Base-by-base conservation (phyloP, 495 filamentous ascomycete species). In the Niebla homalea region DNA sequence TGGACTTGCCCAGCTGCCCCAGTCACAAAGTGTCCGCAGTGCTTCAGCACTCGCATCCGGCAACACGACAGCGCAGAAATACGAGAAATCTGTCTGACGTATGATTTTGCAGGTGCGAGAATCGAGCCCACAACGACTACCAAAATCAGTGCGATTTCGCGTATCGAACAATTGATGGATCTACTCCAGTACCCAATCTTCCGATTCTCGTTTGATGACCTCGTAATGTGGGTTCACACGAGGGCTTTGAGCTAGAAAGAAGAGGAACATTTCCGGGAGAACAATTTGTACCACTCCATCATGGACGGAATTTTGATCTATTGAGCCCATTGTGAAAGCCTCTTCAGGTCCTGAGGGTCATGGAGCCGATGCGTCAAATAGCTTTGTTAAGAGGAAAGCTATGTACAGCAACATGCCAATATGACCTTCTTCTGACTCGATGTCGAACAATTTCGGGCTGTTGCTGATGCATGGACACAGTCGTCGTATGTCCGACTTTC, bases 231-330 rank as follows among this genome's bases (percentile, higher is more conserved):
- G 51, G 43, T 65, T 67, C 10, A 64, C 20, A 16, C 25, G 20
- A 2, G 63, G 61, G 3, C 36, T 38, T 22, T 62, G 59, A 14
- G 60, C 55, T 10, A 65, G 51, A 43, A 64, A 65, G 2, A 60
- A 58, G 20, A 62, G 54, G 43, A 65, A 67, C 57, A 67, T 60
- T 45, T 65, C 56, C 2, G 63, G 64, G n/a, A 67, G 42, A 15
- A 45, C 29, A 32, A 32, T 12, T 32, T 32, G 29, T 8, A 32
- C 29, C 29, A 32, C 2, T 7, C 29, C 29, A 32, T 32, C 14
- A 12, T 32, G 29, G 29, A 32, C 4, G 29, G 29, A 12, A 0
- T 32, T 32, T 12, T 32, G 29, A 11, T 32, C 29, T 32, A 8
- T 32, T 11, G 29, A 32, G 29, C 29, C 7, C 29, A 32, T 32